Conservation (phyloP, 2,329 filamentous ascomycete genomes). For the Pleomassaria siparia region DNA sequence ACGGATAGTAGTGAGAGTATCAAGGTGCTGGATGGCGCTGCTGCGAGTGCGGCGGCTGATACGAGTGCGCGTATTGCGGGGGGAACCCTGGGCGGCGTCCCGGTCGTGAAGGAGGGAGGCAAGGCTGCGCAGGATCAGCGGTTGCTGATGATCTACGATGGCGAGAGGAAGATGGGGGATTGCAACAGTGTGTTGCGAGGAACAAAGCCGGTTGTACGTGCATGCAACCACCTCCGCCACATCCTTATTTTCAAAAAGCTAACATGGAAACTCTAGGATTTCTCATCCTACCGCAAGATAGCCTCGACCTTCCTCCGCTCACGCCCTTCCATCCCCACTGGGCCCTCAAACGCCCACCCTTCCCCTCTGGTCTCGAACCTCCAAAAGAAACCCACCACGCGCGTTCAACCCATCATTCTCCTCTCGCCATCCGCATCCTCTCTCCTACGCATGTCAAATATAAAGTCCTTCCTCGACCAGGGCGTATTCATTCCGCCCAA, state of each 20-base stretch:
- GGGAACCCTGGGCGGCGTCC: constrained; percentile 50
- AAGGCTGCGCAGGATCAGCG: constrained; percentile 70
- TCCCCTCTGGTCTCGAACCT: constrained; percentile 43
- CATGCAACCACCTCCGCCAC: not conserved
- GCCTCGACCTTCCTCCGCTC: constrained; percentile 72
- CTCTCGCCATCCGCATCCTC: constrained; percentile 95
- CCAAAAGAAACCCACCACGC: constrained; percentile 45
- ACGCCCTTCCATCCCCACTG: constrained; percentile 46
- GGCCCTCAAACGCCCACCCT: constrained; percentile 37
- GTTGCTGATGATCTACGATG: constrained; percentile 84
- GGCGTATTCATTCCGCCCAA: constrained; percentile 80
- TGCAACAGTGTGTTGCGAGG: constrained; percentile 85
- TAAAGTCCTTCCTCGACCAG: constrained; percentile 87
- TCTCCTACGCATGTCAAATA: constrained; percentile 91
- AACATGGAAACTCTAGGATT: constrained; percentile 64
- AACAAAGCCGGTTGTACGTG: constrained; percentile 78
- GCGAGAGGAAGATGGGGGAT: constrained; percentile 89
- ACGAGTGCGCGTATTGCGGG: constrained; percentile 57
- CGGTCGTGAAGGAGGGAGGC: constrained; percentile 40
- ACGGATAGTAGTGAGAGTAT: constrained; percentile 85
- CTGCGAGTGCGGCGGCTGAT: constrained; percentile 46
- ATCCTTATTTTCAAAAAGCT: constrained; percentile 13
- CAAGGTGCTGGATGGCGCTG: constrained; percentile 72
- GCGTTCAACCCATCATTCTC: constrained; percentile 81
- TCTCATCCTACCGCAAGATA: constrained; percentile 87